phyloP scores from a whole-genome alignment of 1,284 basidiomycete species.

The Gyrodon tennesseensis region DNA sequence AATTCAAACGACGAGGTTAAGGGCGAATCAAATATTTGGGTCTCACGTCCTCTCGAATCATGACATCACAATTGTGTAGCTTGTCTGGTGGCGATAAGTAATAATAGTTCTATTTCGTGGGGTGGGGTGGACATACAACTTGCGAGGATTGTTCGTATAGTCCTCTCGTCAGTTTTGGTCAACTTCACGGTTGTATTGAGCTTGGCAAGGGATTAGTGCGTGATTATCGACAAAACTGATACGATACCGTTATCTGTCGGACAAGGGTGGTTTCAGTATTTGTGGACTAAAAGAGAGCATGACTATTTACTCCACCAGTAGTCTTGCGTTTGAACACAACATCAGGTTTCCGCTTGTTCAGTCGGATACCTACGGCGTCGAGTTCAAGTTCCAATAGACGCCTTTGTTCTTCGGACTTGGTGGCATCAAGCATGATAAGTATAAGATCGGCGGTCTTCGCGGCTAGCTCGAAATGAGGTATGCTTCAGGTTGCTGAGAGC shows the following conservation, averaged over 20 bases:
- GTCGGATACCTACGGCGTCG: constrained; percentile 93
- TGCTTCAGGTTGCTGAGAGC: constrained; percentile 5
- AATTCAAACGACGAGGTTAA: neutral
- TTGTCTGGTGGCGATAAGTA: constrained; percentile 54
- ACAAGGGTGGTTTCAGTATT: neutral
- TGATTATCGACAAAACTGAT: neutral
- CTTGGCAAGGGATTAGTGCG: constrained; percentile 46
- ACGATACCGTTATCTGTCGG: constrained; percentile 39
- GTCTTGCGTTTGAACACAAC: constrained; percentile 83
- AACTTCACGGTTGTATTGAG: constrained; percentile 89
- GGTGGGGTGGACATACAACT: constrained; percentile 59
- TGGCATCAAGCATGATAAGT: constrained; percentile 94
- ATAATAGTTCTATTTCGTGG: constrained; percentile 5
- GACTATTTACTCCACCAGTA: constrained; percentile 78
- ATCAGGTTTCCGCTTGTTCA: constrained; percentile 90
- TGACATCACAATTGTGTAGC: constrained; percentile 93
- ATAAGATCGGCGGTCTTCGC: constrained; percentile 98
- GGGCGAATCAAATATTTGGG: constrained; percentile 10
- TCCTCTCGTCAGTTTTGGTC: constrained; percentile 94
- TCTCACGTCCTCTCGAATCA: constrained; percentile 93
- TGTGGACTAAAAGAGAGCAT: neutral
- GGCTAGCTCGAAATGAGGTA: constrained; percentile 47
- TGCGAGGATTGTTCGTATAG: constrained; percentile 87
- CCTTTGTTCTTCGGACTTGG: constrained; percentile 93
- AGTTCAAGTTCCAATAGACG: constrained; percentile 87